Percentiles rank a stretch among this genome's conserved stretches.
These are phyloP conservation scores for Microcera coccophila DNA, from an alignment of 2,329 filamentous ascomycete genomes.

Conservation along the genomic window DNA sequence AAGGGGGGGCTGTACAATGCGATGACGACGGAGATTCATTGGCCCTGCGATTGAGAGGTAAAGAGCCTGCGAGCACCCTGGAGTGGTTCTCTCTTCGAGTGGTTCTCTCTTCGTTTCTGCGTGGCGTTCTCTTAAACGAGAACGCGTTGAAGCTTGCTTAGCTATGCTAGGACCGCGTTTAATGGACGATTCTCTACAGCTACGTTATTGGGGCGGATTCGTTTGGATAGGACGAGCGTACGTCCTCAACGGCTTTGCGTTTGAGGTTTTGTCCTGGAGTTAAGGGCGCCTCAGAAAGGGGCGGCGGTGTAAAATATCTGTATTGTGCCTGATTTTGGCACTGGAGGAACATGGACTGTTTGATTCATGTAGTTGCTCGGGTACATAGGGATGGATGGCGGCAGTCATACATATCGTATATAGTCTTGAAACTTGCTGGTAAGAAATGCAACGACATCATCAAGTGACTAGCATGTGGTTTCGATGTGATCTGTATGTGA, in stretches of 20 bases:
- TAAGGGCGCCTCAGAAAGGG: constrained; percentile 11
- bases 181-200: too few species aligned
- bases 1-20: too few species aligned
- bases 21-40: too few species aligned
- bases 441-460: constrained; percentile 4
- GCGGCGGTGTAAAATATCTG: constrained; percentile 11
- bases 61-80: not conserved
- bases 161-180: too few species aligned
- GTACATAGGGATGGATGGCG: too few species aligned
- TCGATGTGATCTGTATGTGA: not conserved
- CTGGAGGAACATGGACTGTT: constrained; percentile 4
- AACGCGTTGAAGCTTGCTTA: not conserved
- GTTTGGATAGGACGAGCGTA: constrained; percentile 13
- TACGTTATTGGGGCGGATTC: not conserved
- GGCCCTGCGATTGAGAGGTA: too few species aligned
- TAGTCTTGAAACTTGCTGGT: constrained; percentile 7
- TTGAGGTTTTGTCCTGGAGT: constrained; percentile 12
- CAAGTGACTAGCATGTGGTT: not conserved
- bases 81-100: not conserved
- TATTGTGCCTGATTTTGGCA: constrained; percentile 13
- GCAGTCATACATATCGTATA: constrained; percentile 9
- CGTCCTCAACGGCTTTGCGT: constrained; percentile 1
- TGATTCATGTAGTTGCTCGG: too few species aligned
- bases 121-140: not conserved
- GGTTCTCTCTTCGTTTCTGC: not conserved